A percentile compares a stretch with the other conserved stretches of the same genome.
Conservation (phyloP, 441 rosid species). For the Melastoma candidum region DNA sequence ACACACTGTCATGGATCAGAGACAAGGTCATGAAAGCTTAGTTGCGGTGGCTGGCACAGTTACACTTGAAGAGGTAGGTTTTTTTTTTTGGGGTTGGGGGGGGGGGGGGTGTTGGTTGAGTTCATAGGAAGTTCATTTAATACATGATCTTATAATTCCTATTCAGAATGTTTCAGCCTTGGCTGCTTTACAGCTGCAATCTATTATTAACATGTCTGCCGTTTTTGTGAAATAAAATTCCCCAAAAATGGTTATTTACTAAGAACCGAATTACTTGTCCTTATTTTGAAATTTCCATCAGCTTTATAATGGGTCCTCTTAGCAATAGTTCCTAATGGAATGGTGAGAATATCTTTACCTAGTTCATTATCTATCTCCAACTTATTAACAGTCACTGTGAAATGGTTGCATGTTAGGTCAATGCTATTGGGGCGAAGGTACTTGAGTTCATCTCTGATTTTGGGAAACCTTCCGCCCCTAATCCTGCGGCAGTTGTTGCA, state of each 20-base stretch:
- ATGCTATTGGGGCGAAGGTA: slow-evolving; percentile 84
- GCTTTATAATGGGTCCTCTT: too few species aligned
- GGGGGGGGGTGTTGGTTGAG: too few species aligned
- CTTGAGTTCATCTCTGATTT: slow-evolving; percentile 90
- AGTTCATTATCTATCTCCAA: too few species aligned
- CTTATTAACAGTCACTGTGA: slow-evolving; percentile 7
- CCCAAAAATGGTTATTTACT: too few species aligned
- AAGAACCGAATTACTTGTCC: too few species aligned
- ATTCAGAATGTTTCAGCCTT: not conserved
- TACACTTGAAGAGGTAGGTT: slow-evolving; percentile 81
- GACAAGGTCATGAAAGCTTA: slow-evolving; percentile 92
- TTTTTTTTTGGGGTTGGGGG: not conserved
- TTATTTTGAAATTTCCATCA: too few species aligned
- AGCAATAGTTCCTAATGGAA: too few species aligned
- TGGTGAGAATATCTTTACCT: too few species aligned
- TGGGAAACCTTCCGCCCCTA: slow-evolving; percentile 85
- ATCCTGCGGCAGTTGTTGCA: slow-evolving; percentile 98
- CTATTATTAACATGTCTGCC: too few species aligned
- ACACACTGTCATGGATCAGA: slow-evolving; percentile 96
- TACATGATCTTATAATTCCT: not conserved
- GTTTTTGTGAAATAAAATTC: too few species aligned
- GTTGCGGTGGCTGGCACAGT: slow-evolving; percentile 84
- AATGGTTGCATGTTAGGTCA: slow-evolving; percentile 43
- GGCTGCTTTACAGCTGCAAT: too few species aligned
- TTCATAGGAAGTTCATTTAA: not conserved